Evolutionary conservation across 345 rosid genomes (phyloP).

Genomic region (Rubroshorea leprosula): DNA sequence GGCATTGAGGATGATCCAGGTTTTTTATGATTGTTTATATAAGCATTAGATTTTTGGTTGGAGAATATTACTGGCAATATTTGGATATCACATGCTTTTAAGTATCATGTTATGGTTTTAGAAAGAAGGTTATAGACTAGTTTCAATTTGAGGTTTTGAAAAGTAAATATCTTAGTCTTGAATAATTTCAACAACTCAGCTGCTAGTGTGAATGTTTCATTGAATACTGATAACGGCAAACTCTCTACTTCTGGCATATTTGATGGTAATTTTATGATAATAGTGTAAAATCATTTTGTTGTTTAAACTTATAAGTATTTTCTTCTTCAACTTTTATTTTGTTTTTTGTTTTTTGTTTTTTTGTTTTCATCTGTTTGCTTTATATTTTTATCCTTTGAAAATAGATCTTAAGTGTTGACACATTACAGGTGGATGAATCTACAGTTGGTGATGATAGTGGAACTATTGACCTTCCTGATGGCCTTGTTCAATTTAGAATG

Average conservation of each 20-base stretch:
- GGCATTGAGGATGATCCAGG: background rate
- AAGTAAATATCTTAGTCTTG: background rate
- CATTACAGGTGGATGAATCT: constrained; percentile 74
- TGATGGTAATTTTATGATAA: background rate
- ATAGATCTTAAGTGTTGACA: constrained; percentile 1
- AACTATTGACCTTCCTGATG: constrained; percentile 70
- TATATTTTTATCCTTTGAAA: background rate
- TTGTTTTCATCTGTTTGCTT: background rate
- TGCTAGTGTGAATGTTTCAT: background rate
- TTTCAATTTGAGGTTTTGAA: background rate
- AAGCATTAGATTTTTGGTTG: too few species aligned
- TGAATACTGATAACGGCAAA: background rate
- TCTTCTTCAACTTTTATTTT: background rate
- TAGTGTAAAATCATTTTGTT: background rate
- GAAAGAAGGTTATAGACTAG: background rate
- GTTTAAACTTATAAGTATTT: background rate
- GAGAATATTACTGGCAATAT: too few species aligned
- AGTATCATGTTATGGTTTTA: background rate
- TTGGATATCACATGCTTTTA: background rate
- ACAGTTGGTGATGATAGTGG: constrained; percentile 52
- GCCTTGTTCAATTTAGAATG: constrained; percentile 73
- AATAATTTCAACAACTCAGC: background rate
- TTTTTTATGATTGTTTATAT: background rate
- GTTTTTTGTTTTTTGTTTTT: too few species aligned
- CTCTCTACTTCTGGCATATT: background rate